Conservation (phyloP, 345 rosid genomes). For the Citrus sinensis region DVS_A1.0 CM039167.1:8801501-8802000, state of each 20-base stretch:
- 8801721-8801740: background rate
- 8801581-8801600: background rate
- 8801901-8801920: background rate
- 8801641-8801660: no score
- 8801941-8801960: background rate
- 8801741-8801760: conserved; percentile 4
- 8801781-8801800: conserved; percentile 1
- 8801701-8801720: no score
- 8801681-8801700: background rate
- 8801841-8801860: background rate
- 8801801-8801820: background rate
- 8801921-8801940: no score
- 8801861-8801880: background rate
- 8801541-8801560: background rate
- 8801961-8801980: no score
- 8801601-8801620: no score
- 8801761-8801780: conserved; percentile 9
- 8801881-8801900: background rate
- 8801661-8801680: background rate
- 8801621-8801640: no score
- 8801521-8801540: background rate
- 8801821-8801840: background rate
- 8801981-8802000: background rate
- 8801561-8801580: background rate
- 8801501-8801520: background rate